A percentile compares a stretch with the other conserved stretches of the same genome.
phyloP scores from a whole-genome alignment of 495 filamentous ascomycete genomes.

The Staphylotrichum tortipilum region DNA sequence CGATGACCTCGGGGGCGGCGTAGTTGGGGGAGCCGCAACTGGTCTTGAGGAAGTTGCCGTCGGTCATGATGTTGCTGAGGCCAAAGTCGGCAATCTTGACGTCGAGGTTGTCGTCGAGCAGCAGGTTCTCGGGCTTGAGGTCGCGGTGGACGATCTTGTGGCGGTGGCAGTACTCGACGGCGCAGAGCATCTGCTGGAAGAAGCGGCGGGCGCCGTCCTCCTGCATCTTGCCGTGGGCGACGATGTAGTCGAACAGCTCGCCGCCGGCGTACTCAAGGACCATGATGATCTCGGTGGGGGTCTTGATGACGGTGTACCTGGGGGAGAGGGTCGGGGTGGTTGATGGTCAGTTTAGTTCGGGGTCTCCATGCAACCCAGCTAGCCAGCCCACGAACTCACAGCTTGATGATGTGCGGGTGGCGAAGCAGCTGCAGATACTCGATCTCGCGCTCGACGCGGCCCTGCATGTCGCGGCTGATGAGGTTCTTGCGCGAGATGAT shows the following conservation, averaged over 20 bases:
- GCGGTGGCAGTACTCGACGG: slow-evolving; percentile 96
- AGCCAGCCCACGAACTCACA: no score
- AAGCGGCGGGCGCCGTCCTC: slow-evolving; percentile 89
- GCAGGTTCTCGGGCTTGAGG: slow-evolving; percentile 92
- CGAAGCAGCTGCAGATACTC: slow-evolving; percentile 92
- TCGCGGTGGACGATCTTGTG: slow-evolving; percentile 99
- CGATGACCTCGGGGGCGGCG: slow-evolving; percentile 94
- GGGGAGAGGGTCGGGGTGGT: no score
- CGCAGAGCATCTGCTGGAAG: slow-evolving; percentile 99
- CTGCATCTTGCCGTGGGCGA: slow-evolving; percentile 77
- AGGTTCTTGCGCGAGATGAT: slow-evolving; percentile 94
- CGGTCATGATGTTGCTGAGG: slow-evolving; percentile 98
- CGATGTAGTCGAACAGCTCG: slow-evolving; percentile 96
- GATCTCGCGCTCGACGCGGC: slow-evolving; percentile 93
- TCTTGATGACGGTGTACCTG: slow-evolving; percentile 94
- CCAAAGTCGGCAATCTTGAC: slow-evolving; percentile 99
- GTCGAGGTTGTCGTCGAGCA: slow-evolving; percentile 87
- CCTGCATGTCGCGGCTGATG: slow-evolving; percentile 92
- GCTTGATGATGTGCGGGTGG: slow-evolving; percentile 97
- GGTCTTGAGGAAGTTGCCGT: slow-evolving; percentile 97
- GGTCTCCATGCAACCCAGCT: no score
- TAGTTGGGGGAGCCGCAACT: slow-evolving; percentile 98
- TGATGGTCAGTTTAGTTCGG: no score
- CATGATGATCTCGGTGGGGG: slow-evolving; percentile 91
- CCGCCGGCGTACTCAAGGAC: slow-evolving; percentile 95